Conservation (phyloP, 257 asterid genomes). For the Cruciata laevipes region DNA sequence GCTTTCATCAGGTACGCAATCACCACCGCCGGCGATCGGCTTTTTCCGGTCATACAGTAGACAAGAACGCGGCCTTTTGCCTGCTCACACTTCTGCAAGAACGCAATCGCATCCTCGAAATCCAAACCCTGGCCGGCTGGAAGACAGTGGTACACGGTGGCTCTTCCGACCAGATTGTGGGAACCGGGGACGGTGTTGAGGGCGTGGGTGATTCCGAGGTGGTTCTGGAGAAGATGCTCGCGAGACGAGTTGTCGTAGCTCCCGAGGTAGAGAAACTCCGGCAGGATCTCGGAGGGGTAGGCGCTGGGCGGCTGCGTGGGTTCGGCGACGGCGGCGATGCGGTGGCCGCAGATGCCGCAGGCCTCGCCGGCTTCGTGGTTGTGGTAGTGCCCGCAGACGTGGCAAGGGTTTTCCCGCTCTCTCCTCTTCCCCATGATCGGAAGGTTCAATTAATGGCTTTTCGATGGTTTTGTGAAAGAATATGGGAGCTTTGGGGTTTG, state of each 20-base stretch:
- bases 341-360: neutral
- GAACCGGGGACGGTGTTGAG: neutral
- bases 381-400: neutral
- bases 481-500: no score
- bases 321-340: no score
- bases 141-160: no score
- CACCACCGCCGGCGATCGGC: neutral
- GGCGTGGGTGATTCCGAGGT: neutral
- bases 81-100: neutral
- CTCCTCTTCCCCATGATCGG: neutral
- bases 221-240: neutral
- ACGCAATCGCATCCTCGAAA: no score
- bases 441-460: no score
- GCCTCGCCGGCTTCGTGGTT: neutral
- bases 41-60: neutral
- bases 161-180: no score
- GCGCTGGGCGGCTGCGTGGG: no score
- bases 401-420: neutral
- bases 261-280: neutral
- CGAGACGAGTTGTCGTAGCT: neutral
- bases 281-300: neutral
- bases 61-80: neutral
- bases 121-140: no score
- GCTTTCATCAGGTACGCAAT: neutral
- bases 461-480: no score